phyloP scores from a whole-genome alignment of 495 filamentous ascomycete species.

The Wilcoxina mikolae region DNA sequence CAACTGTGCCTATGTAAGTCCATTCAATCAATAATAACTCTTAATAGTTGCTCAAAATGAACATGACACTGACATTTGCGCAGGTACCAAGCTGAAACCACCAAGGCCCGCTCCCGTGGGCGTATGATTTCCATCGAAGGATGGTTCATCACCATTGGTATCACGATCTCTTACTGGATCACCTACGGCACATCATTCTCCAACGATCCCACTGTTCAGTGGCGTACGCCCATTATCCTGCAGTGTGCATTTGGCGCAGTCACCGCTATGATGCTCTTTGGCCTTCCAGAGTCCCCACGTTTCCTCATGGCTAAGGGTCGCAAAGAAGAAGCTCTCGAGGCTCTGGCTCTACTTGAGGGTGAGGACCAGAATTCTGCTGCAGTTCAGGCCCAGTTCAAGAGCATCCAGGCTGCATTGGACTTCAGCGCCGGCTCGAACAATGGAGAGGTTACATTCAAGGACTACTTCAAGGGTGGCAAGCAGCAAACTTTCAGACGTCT shows the following conservation, averaged over 20 bases:
- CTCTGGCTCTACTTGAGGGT: constrained; percentile 30
- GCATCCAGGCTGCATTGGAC: constrained; percentile 25
- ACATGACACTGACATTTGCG: constrained; percentile 25
- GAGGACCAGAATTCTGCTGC: constrained; percentile 17
- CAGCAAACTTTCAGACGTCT: constrained; percentile 31
- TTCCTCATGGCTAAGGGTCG: constrained; percentile 32
- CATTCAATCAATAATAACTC: background rate
- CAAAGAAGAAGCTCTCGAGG: constrained; percentile 28
- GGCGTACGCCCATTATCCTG: constrained; percentile 39
- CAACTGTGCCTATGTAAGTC: constrained; percentile 29
- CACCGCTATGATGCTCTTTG: constrained; percentile 29
- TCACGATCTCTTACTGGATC: constrained; percentile 49
- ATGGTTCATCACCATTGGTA: constrained; percentile 44
- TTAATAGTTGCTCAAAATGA: background rate
- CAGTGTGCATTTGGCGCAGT: constrained; percentile 34
- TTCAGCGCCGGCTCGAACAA: constrained; percentile 8
- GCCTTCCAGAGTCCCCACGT: constrained; percentile 33
- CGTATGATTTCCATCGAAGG: constrained; percentile 35
- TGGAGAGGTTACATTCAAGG: constrained; percentile 7
- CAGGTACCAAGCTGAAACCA: constrained; percentile 34
- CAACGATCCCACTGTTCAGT: constrained; percentile 40
- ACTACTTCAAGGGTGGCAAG: constrained; percentile 17
- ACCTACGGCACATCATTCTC: constrained; percentile 43
- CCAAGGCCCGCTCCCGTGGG: constrained; percentile 35
- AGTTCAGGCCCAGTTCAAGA: constrained; percentile 24